Evolutionary conservation across 306 rosid species (phyloP).

Genomic region (Sechiopsis laciniata): DNA sequence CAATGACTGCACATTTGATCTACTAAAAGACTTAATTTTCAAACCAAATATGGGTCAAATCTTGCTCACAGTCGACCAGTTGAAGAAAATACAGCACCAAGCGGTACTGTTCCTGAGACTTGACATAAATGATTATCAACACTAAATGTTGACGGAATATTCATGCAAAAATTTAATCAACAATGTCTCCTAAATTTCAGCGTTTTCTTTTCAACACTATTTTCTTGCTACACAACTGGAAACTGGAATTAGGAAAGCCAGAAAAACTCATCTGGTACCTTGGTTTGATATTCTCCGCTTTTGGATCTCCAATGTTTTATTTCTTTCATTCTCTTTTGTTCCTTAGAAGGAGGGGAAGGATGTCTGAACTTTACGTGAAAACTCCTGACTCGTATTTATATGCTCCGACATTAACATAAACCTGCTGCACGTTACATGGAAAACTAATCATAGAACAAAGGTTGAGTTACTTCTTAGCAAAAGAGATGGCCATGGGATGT

Average conservation of each 20-base stretch:
- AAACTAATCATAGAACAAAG: background rate
- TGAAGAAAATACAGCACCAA: background rate
- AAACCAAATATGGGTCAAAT: slow-evolving; percentile 10
- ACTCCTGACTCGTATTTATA: background rate
- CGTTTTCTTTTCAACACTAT: background rate
- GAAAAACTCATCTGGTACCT: background rate
- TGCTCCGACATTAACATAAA: slow-evolving; percentile 7
- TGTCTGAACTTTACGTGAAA: slow-evolving; percentile 13
- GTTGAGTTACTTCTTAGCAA: slow-evolving; percentile 73
- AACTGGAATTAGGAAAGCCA: background rate
- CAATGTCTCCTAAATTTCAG: slow-evolving; percentile 3
- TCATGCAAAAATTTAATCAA: background rate
- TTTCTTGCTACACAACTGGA: slow-evolving; percentile 5
- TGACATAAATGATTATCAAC: slow-evolving; percentile 17
- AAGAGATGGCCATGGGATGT: slow-evolving; percentile 71
- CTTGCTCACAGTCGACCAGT: slow-evolving; percentile 11
- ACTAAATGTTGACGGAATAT: background rate
- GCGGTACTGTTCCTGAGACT: background rate
- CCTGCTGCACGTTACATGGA: background rate
- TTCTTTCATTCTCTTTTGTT: background rate
- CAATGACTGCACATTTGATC: background rate
- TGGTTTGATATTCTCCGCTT: background rate
- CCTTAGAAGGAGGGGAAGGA: background rate
- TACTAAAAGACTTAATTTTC: slow-evolving; percentile 7
- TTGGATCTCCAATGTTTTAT: background rate